Percentiles rank a stretch among this genome's conserved stretches.
Conservation (phyloP, 805 yeast genomes). For the Saturnispora sanitii region DNA sequence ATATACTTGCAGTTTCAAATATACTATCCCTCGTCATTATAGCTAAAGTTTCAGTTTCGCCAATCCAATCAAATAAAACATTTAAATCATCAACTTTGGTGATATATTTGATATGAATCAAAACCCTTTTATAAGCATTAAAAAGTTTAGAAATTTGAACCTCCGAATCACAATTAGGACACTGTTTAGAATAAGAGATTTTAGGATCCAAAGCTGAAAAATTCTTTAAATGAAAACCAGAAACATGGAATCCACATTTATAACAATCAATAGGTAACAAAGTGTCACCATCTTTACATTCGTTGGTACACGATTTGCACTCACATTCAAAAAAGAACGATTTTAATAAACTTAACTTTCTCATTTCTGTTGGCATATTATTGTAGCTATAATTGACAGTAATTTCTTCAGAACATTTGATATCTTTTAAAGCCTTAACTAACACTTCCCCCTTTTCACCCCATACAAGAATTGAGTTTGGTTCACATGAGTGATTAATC, state of each 20-base stretch:
- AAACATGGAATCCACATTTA: constrained; percentile 15
- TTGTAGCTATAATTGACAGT: background rate
- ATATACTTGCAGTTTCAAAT: constrained; percentile 1
- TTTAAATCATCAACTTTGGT: background rate
- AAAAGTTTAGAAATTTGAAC: background rate
- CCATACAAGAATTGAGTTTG: constrained; percentile 25
- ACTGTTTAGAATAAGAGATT: background rate
- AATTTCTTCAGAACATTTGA: background rate
- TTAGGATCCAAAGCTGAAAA: background rate
- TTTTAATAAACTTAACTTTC: constrained; percentile 22
- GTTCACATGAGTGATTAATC: constrained; percentile 34
- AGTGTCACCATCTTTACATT: constrained; percentile 15
- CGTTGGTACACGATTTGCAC: constrained; percentile 22
- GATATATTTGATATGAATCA: background rate
- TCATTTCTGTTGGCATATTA: constrained; percentile 21
- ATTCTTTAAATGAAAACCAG: constrained; percentile 13
- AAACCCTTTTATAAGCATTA: background rate
- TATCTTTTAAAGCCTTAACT: constrained; percentile 15
- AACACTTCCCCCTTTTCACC: constrained; percentile 12
- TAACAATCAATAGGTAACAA: constrained; percentile 23
- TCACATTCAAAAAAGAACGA: constrained; percentile 28
- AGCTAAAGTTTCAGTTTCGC: background rate
- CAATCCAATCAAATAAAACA: background rate
- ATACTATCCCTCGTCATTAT: background rate
- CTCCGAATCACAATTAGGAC: constrained; percentile 7